Percentiles rank a stretch among this genome's conserved stretches.
These are phyloP conservation scores for Leccinum variabile DNA, from an alignment of 1,284 basidiomycete species.

Conservation along the genomic window DNA sequence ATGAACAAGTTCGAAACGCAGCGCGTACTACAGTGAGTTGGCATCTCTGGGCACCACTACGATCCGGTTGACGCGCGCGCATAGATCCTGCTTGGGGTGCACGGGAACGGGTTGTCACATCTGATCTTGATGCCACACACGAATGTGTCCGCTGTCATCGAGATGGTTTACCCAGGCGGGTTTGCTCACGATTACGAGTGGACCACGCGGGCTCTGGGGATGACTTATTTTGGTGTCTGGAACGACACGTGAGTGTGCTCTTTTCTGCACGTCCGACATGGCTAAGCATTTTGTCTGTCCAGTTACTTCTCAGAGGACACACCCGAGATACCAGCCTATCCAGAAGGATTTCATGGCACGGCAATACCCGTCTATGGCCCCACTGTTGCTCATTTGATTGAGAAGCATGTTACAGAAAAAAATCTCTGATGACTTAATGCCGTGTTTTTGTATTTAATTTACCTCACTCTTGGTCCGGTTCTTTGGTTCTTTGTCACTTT, in stretches of 20 bases:
- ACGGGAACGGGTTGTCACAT: constrained; percentile 80
- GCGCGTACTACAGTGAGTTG: constrained; percentile 63
- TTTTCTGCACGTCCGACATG: not conserved
- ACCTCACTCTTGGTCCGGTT: constrained; percentile 1
- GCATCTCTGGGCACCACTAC: not conserved
- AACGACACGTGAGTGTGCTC: constrained; percentile 60
- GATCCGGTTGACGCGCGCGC: constrained; percentile 4
- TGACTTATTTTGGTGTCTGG: constrained; percentile 78
- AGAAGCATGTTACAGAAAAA: constrained; percentile 51
- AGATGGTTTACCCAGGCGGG: constrained; percentile 77
- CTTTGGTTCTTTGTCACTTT: not conserved
- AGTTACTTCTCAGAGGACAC: constrained; percentile 52
- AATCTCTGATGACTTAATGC: constrained; percentile 11
- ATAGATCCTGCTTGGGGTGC: constrained; percentile 75
- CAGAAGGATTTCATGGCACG: constrained; percentile 74
- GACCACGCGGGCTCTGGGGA: constrained; percentile 68
- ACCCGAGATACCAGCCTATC: constrained; percentile 56
- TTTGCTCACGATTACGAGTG: constrained; percentile 84
- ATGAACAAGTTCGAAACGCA: constrained; percentile 65
- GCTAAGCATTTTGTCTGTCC: not conserved
- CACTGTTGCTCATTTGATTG: constrained; percentile 54
- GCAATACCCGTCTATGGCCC: constrained; percentile 68
- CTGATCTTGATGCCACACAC: constrained; percentile 76
- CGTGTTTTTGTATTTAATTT: not conserved
- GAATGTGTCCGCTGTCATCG: constrained; percentile 68